Evolutionary conservation across 164 flowering plant species (phyloP), one percentile per base, ranked within the genome.

Genomic region (Dillenia turbinata): DNA sequence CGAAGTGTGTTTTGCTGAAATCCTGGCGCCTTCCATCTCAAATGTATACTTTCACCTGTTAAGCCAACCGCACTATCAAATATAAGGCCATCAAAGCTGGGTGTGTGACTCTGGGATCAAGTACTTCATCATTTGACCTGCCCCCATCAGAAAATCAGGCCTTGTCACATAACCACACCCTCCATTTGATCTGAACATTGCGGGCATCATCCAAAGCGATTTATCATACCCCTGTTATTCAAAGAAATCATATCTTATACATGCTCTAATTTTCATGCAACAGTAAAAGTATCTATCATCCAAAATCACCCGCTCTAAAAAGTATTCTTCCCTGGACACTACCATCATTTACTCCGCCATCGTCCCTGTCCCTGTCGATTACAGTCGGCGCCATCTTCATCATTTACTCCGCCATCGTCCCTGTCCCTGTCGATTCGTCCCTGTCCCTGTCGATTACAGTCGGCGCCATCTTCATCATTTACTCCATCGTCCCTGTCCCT

Each of bases 21-120:
- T 87, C 94, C 52, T 69, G 56, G 58, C 74, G 67, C 94, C 94
- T 85, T 56, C 94, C 94, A 47, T 85, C 87, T 5, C 86, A 87
- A 81, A 83, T 68, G 61, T 80, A 82, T 12, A 87, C 73, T 56
- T 56, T 81, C n/a, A 86, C 85, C 91, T 86, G 77, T 26, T 49
- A 47, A 69, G 48, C 0, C 33, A 22, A 24, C 60, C 7, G 11
- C 6, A 7, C 26, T 7, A 8, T 12, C 13, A 47, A 47, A 57
- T 50, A 54, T 33, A 33, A 9, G 10, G 2, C 2, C 60, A 55
- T 9, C 33, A 8, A 12, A 16, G 80, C 83, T 9, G 75, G 73
- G 46, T 63, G 50, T 14, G 56, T 22, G 26, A 17, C 65, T 54
- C 70, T 81, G 3, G 86, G 86, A 68, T 83, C 79, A 47, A 80